Conservation (phyloP, 2,329 filamentous ascomycete species). For the Sporothrix euskadiensis region DNA sequence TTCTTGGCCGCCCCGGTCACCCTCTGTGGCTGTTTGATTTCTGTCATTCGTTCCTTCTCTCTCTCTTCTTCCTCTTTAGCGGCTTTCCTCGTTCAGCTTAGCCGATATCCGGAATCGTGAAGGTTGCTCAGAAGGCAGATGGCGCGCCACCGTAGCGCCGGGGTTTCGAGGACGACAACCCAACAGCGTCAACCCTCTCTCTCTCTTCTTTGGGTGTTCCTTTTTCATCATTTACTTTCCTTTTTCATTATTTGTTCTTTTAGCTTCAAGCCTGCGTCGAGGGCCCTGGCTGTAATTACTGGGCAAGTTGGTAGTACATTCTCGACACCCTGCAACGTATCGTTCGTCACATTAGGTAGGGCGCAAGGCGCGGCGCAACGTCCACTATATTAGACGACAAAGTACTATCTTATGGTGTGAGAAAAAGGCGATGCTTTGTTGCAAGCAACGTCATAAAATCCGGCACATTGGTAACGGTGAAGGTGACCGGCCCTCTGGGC, state of each 20-base stretch:
- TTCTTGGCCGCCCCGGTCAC: neutral
- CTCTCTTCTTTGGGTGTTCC: neutral
- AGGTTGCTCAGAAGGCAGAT: neutral
- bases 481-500: neutral
- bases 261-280: neutral
- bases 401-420: neutral
- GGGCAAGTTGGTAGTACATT: neutral
- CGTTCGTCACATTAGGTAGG: neutral
- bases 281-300: neutral
- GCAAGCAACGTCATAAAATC: neutral
- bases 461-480: neutral
- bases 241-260: neutral
- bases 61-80: neutral
- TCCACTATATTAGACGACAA: neutral
- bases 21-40: neutral
- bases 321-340: neutral
- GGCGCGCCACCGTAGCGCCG: conserved; percentile 23
- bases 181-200: neutral
- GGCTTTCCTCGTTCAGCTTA: conserved; percentile 26
- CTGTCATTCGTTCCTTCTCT: neutral
- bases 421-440: neutral
- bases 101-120: conserved; percentile 25
- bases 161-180: conserved; percentile 8
- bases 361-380: neutral
- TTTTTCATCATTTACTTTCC: neutral